These are phyloP conservation scores for Dryas integrifolia DNA, from an alignment of 331 rosid genomes.

Conservation along the genomic window DNA sequence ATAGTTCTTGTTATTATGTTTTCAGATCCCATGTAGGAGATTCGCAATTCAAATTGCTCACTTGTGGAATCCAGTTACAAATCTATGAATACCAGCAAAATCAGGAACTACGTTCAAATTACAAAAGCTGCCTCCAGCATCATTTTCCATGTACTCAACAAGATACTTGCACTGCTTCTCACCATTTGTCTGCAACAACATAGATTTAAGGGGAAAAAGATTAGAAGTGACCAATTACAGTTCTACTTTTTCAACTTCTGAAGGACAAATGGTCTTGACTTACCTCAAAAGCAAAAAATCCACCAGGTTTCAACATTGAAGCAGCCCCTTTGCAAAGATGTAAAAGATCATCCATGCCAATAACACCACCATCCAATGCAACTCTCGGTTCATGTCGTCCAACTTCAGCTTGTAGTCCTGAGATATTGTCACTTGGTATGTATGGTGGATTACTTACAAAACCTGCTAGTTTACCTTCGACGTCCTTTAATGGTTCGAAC, in stretches of 20 bases:
- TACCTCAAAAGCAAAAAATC: conserved; percentile 90
- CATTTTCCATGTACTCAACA: conserved; percentile 55
- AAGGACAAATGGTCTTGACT: neutral
- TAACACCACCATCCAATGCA: conserved; percentile 73
- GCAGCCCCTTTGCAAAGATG: conserved; percentile 82
- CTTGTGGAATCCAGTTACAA: conserved; percentile 61
- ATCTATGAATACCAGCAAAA: conserved; percentile 72
- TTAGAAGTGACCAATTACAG: neutral
- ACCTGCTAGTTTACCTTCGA: conserved; percentile 67
- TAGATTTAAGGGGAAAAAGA: conserved; percentile 22
- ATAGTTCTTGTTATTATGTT: neutral
- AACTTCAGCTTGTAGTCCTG: conserved; percentile 83
- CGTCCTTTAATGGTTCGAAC: conserved; percentile 70
- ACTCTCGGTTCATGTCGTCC: conserved; percentile 71
- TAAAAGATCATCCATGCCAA: conserved; percentile 64
- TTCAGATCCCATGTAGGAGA: neutral
- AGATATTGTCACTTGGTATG: conserved; percentile 65
- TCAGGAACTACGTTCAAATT: conserved; percentile 54
- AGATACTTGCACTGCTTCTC: conserved; percentile 71
- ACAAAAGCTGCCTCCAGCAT: conserved; percentile 46
- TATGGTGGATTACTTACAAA: conserved; percentile 89
- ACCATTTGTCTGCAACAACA: conserved; percentile 69
- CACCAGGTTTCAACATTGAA: conserved; percentile 67
- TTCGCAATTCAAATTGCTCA: conserved; percentile 21
- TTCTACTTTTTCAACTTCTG: neutral